Percentiles rank a stretch among this genome's conserved stretches.
Evolutionary conservation across 306 rosid genomes (phyloP).

Genomic region (Erythrophleum fordii): DNA sequence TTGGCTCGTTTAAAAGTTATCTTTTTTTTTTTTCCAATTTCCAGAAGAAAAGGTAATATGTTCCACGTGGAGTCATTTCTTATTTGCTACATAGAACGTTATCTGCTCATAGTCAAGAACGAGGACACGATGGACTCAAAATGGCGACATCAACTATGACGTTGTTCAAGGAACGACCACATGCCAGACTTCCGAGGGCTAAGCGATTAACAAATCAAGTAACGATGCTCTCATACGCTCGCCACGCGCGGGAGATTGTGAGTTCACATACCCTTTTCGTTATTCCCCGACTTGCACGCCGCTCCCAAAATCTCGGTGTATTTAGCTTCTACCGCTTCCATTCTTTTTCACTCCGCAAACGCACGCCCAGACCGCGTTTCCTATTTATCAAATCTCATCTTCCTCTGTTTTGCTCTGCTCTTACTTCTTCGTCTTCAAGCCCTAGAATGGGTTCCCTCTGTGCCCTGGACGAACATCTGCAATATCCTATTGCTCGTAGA

Average conservation of each 20-base stretch:
- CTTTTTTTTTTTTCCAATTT: no score
- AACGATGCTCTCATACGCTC: constrained; percentile 49
- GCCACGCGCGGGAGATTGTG: constrained; percentile 27
- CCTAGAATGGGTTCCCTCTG: constrained; percentile 62
- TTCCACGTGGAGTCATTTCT: not conserved
- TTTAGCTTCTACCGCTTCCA: not conserved
- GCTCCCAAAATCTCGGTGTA: not conserved
- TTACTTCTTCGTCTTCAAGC: not conserved
- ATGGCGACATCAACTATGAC: constrained; percentile 31
- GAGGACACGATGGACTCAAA: constrained; percentile 7
- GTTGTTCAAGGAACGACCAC: not conserved
- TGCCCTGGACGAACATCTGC: constrained; percentile 42
- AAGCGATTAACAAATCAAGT: not conserved
- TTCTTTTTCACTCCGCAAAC: not conserved
- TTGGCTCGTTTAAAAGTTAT: no score
- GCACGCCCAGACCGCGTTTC: constrained; percentile 21
- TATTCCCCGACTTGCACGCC: not conserved
- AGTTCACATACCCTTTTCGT: not conserved
- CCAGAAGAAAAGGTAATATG: no score
- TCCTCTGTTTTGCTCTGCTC: not conserved
- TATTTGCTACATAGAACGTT: not conserved
- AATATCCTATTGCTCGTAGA: constrained; percentile 70
- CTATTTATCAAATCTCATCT: constrained; percentile 21
- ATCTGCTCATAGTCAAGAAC: not conserved
- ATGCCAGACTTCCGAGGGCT: not conserved